phyloP scores from a whole-genome alignment of 2,329 filamentous ascomycete species.

The Diplodia scrobiculata region DNA sequence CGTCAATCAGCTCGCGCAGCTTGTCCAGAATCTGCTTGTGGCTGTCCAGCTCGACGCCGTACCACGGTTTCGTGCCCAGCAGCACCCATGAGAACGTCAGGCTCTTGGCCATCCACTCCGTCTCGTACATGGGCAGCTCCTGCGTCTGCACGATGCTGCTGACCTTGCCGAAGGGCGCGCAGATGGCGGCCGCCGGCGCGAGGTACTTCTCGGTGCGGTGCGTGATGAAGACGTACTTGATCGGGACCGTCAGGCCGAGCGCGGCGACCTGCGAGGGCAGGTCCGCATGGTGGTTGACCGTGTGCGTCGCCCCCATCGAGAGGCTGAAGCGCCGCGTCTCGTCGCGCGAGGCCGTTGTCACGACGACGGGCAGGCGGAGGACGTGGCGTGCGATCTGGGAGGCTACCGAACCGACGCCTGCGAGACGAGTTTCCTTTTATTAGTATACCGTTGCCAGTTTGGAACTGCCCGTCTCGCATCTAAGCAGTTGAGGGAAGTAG shows the following conservation, averaged over 20 bases:
- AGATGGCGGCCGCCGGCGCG: constrained; percentile 43
- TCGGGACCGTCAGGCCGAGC: constrained; percentile 42
- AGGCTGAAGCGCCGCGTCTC: constrained; percentile 47
- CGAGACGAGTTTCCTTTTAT: not conserved
- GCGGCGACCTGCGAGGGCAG: constrained; percentile 45
- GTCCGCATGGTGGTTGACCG: constrained; percentile 49
- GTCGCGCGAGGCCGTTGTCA: constrained; percentile 49
- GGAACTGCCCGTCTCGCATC: not conserved
- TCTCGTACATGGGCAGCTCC: constrained; percentile 50
- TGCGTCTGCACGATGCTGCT: constrained; percentile 52
- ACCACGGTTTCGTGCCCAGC: constrained; percentile 48
- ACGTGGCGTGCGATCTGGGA: constrained; percentile 50
- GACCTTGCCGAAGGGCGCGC: constrained; percentile 50
- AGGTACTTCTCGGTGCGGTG: constrained; percentile 49
- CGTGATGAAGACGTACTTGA: constrained; percentile 51
- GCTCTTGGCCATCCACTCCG: constrained; percentile 52
- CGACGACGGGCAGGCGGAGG: constrained; percentile 47
- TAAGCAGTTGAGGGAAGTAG: not conserved
- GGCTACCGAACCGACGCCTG: constrained; percentile 47
- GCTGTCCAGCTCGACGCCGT: constrained; percentile 45
- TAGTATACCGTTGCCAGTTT: not conserved
- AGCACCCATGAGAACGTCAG: constrained; percentile 50
- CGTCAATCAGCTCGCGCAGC: constrained; percentile 42
- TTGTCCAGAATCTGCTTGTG: constrained; percentile 48
- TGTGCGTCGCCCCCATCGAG: constrained; percentile 50